Base-by-base conservation (phyloP, 1,139 yeast species). In the Kodamaea derodonti region DNA sequence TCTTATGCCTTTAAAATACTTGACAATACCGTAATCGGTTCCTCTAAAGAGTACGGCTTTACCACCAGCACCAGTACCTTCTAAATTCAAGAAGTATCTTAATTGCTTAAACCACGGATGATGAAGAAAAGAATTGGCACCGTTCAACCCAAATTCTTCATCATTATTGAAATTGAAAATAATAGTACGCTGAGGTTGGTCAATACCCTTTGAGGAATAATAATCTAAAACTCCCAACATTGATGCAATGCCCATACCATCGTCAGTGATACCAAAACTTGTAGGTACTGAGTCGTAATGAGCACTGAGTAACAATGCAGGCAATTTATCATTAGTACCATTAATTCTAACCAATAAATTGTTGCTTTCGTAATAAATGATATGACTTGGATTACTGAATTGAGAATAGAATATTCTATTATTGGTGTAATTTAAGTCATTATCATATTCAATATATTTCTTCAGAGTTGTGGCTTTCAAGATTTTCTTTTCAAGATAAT, bases 11-110 rank as follows among this genome's bases (percentile, higher is more conserved):
- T 50, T 47, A 41, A 65, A 70, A 38, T 56, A 56, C 37, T 65
- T 68, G n/a, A 58, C 56, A 8, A 85, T 75, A 0, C 84, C 84
- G 43, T 72, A 74, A 52, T 90, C 95, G 0, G 95, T 80, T 13
- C 92, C 81, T 56, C 97, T 72, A 57, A 90, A 87, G 30, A 90
- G 63, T 24, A 85, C 71, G 1, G 96, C 90, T 42, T 84, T 78
- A 5, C 95, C 95, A 18, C 96, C 96, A 3, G 95, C 85, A 3
- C 97, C 97, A 1, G 96, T 86, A n/a, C 97, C 97, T 65, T 90
- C 97, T 43, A 90, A 65, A 52, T 90, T 90, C 47, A 90, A 69
- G 45, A 90, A 84, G 45, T 75, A 82, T 29, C 68, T 69, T 3
- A 84, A 78, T 12, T 72, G 60, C 32, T 72, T 59, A 22, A 77